phyloP scores from a whole-genome alignment of 805 yeast genomes.

The Candida oleophila region DNA sequence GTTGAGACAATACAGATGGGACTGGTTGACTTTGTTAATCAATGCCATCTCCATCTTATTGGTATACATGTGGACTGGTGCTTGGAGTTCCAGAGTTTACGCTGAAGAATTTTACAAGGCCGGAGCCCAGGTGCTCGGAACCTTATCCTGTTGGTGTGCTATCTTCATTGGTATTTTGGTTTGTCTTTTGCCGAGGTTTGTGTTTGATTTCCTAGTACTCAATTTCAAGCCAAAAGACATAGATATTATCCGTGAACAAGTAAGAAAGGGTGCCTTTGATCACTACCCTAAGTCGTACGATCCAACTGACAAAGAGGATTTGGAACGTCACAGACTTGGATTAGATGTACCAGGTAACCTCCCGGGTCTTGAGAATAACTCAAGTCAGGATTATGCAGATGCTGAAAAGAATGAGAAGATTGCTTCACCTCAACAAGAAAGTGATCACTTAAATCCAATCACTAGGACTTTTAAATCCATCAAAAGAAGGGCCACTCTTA shows the following conservation, averaged over 20 bases:
- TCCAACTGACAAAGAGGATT: constrained; percentile 48
- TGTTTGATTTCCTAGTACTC: constrained; percentile 46
- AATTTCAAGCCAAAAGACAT: constrained; percentile 63
- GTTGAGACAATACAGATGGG: constrained; percentile 75
- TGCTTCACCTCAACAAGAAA: not conserved
- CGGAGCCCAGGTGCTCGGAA: constrained; percentile 62
- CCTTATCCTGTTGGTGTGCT: constrained; percentile 64
- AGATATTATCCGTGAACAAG: constrained; percentile 68
- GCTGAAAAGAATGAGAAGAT: not conserved
- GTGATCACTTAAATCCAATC: constrained; percentile 13
- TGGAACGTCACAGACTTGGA: constrained; percentile 38
- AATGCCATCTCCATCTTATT: constrained; percentile 54
- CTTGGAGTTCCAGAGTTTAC: constrained; percentile 56
- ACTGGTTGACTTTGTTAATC: constrained; percentile 60
- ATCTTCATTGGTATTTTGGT: constrained; percentile 53
- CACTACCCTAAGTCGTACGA: constrained; percentile 51
- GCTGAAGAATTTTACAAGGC: constrained; percentile 64
- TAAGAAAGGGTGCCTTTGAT: constrained; percentile 50
- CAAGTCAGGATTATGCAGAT: constrained; percentile 5
- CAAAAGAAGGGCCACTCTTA: constrained; percentile 29
- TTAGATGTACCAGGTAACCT: constrained; percentile 25
- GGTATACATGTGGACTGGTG: constrained; percentile 77
- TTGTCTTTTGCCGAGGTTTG: constrained; percentile 62
- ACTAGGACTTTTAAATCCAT: constrained; percentile 33
- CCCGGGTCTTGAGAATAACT: constrained; percentile 5